Evolutionary conservation across 2,329 filamentous ascomycete genomes (phyloP).

Genomic region (Scedosporium dehoogii): DNA sequence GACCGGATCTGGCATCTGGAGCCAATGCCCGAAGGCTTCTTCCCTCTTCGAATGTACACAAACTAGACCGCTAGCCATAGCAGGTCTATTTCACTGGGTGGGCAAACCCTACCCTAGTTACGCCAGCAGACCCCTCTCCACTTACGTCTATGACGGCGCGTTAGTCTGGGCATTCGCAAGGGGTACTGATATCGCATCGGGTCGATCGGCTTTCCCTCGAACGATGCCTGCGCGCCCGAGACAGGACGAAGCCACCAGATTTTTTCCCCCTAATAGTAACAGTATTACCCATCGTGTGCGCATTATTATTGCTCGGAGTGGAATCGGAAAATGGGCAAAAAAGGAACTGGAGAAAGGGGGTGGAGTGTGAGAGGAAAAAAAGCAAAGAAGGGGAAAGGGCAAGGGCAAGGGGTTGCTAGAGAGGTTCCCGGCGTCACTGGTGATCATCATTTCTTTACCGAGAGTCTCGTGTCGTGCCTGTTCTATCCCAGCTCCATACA

Average conservation of each 20-base stretch:
- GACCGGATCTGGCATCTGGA: conserved; percentile 46
- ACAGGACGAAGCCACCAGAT: not conserved
- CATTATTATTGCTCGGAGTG: not conserved
- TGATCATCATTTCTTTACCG: not conserved
- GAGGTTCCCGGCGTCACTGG: not conserved
- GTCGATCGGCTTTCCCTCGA: not conserved
- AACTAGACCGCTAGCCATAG: conserved; percentile 28
- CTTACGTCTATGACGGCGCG: not conserved
- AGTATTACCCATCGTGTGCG: not conserved
- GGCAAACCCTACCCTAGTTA: not conserved
- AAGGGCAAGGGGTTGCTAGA: not conserved
- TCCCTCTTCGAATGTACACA: conserved; percentile 43
- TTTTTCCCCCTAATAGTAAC: not conserved
- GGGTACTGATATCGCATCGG: not conserved
- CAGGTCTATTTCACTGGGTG: not conserved
- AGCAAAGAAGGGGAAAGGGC: not conserved
- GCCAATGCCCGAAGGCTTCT: conserved; percentile 50
- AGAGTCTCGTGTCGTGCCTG: no score
- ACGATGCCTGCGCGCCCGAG: not conserved
- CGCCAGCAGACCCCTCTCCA: not conserved
- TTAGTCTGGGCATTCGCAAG: not conserved
- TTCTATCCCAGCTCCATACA: no score
- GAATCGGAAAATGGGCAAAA: not conserved
- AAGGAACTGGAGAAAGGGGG: not conserved
- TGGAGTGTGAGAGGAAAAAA: not conserved